phyloP scores from a whole-genome alignment of 345 rosid species.

The Gossypium ekmanianum region DNA sequence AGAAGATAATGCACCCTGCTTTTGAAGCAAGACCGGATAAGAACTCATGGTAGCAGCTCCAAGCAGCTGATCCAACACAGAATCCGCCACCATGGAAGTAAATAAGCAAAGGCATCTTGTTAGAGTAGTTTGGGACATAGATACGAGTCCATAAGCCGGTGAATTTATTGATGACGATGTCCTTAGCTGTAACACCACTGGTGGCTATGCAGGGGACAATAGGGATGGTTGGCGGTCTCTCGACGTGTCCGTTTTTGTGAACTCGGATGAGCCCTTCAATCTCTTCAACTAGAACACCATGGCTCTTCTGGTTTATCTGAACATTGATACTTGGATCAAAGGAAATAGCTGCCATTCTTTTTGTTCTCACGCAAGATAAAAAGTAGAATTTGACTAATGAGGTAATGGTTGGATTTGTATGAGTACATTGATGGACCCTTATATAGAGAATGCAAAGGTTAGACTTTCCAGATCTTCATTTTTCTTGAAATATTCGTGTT shows the following conservation, averaged over 20 bases:
- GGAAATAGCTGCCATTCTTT: constrained; percentile 46
- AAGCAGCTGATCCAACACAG: constrained; percentile 62
- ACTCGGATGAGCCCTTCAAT: constrained; percentile 66
- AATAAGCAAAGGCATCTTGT: constrained; percentile 55
- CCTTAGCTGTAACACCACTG: constrained; percentile 36
- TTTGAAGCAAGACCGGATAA: constrained; percentile 42
- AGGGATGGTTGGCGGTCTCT: constrained; percentile 57
- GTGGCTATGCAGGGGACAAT: constrained; percentile 34
- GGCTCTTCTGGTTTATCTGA: constrained; percentile 35
- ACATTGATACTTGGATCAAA: constrained; percentile 28
- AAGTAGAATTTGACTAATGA: not conserved
- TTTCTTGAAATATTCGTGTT: not conserved
- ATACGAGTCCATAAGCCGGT: constrained; percentile 49
- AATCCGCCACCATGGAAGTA: constrained; percentile 80
- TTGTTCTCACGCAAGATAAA: not conserved
- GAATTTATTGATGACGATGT: constrained; percentile 39
- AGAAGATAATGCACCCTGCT: constrained; percentile 44
- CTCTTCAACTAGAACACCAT: constrained; percentile 48
- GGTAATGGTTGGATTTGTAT: constrained; percentile 3
- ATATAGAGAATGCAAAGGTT: not conserved
- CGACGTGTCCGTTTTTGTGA: constrained; percentile 58
- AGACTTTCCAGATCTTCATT: not conserved
- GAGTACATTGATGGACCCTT: not conserved
- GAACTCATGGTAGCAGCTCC: constrained; percentile 67
- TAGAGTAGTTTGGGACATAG: constrained; percentile 39